Evolutionary conservation across 1,284 basidiomycete genomes (phyloP).

Genomic region (Pulveroboletus sp.): DNA sequence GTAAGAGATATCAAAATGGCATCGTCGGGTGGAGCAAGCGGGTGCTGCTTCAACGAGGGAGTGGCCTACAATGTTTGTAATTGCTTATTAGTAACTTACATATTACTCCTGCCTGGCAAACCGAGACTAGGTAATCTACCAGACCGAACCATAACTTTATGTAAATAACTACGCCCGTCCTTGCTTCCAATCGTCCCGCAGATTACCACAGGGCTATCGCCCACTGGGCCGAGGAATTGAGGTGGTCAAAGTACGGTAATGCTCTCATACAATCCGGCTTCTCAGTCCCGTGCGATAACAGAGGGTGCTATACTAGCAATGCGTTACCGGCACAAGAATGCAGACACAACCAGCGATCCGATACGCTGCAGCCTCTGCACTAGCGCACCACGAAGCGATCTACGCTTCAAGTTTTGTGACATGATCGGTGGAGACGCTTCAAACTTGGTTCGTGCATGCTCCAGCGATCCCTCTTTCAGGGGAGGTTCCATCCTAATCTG

Average conservation of each 20-base stretch:
- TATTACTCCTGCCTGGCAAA: slow-evolving; percentile 17
- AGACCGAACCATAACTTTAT: slow-evolving; percentile 24
- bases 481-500: slow-evolving; percentile 26
- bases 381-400: slow-evolving; percentile 25
- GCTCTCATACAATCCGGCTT: slow-evolving; percentile 21
- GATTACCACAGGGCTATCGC: slow-evolving; percentile 13
- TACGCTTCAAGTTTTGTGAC: slow-evolving; percentile 22
- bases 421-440: slow-evolving; percentile 23
- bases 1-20: slow-evolving; percentile 25
- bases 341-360: slow-evolving; percentile 30
- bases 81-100: slow-evolving; percentile 27
- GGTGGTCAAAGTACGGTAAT: slow-evolving; percentile 22
- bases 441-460: slow-evolving; percentile 20
- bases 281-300: slow-evolving; percentile 26
- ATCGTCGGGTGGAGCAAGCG: slow-evolving; percentile 19
- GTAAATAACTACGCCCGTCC: slow-evolving; percentile 28
- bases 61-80: slow-evolving; percentile 27
- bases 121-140: slow-evolving; percentile 1
- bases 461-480: slow-evolving; percentile 23
- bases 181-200: slow-evolving; percentile 12
- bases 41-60: slow-evolving; percentile 17
- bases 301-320: slow-evolving; percentile 1
- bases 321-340: slow-evolving; percentile 31
- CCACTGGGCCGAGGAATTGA: slow-evolving; percentile 5
- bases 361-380: slow-evolving; percentile 26